phyloP scores from a whole-genome alignment of 345 rosid genomes.

The Arabidopsis suecica region DNA sequence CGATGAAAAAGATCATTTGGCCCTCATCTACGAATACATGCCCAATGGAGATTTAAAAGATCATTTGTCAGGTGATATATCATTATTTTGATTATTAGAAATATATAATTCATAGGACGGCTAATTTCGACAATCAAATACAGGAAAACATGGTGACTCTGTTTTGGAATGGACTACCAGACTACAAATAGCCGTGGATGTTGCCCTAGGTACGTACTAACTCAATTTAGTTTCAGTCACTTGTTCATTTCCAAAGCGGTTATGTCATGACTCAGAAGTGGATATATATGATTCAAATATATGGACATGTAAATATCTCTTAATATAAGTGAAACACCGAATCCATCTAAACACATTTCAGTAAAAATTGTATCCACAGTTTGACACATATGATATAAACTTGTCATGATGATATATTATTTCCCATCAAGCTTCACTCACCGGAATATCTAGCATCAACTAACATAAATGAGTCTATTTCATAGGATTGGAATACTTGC shows the following conservation, averaged over 20 bases:
- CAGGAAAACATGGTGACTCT: slow-evolving; percentile 11
- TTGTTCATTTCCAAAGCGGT: not conserved
- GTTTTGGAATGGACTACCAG: slow-evolving; percentile 50
- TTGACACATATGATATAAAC: no score
- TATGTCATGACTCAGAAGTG: not conserved
- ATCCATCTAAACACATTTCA: not conserved
- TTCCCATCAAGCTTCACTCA: not conserved
- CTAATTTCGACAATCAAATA: not conserved
- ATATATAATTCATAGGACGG: not conserved
- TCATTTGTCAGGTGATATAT: slow-evolving; percentile 27
- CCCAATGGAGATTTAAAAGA: slow-evolving; percentile 38
- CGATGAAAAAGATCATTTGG: slow-evolving; percentile 41
- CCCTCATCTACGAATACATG: slow-evolving; percentile 55
- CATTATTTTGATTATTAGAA: no score
- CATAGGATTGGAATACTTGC: slow-evolving; percentile 38
- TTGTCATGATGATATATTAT: not conserved
- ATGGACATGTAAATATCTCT: no score
- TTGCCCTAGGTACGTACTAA: slow-evolving; percentile 24
- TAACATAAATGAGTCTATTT: not conserved
- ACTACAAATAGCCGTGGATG: slow-evolving; percentile 48
- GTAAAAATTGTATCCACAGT: no score
- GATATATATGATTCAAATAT: not conserved
- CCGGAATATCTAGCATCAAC: not conserved
- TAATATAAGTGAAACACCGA: not conserved
- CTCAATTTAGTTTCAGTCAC: not conserved